Conservation (phyloP, 2,329 filamentous ascomycete genomes). For the Domatiomyces globalis region DNA sequence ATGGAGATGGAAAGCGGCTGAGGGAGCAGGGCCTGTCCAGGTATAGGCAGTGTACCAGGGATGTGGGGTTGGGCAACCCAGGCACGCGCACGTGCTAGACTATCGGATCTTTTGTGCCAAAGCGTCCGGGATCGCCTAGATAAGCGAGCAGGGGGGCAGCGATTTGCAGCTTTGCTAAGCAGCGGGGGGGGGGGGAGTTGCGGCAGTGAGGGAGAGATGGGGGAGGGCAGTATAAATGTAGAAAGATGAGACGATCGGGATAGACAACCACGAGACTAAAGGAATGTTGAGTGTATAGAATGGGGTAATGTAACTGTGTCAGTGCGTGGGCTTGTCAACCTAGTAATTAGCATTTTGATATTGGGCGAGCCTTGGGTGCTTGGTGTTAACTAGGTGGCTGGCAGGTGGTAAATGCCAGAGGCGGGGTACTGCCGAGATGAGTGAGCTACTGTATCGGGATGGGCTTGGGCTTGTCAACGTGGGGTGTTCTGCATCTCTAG, state of each 20-base stretch:
- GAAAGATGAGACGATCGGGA: conserved; percentile 4
- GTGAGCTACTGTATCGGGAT: too few species aligned
- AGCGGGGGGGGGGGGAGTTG: too few species aligned
- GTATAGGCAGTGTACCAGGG: too few species aligned
- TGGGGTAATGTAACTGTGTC: not conserved
- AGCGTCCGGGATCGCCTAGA: too few species aligned
- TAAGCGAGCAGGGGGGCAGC: too few species aligned
- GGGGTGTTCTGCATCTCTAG: too few species aligned
- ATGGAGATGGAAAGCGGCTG: too few species aligned
- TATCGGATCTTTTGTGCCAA: not conserved
- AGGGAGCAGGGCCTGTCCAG: too few species aligned
- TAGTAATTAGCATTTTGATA: not conserved
- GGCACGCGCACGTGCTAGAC: not conserved
- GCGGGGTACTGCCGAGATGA: too few species aligned
- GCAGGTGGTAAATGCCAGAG: too few species aligned
- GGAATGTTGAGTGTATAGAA: conserved; percentile 10
- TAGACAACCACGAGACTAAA: not conserved
- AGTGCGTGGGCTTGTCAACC: too few species aligned
- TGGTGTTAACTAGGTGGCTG: not conserved
- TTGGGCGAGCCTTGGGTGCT: not conserved
- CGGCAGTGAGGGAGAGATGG: not conserved
- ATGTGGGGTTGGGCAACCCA: conserved; percentile 9
- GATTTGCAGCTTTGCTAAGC: conserved; percentile 1
- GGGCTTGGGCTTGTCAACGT: too few species aligned
- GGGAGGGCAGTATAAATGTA: not conserved